These are phyloP conservation scores for Spatholobus suberectus DNA, from an alignment of 306 rosid genomes.

Conservation along the genomic window DNA sequence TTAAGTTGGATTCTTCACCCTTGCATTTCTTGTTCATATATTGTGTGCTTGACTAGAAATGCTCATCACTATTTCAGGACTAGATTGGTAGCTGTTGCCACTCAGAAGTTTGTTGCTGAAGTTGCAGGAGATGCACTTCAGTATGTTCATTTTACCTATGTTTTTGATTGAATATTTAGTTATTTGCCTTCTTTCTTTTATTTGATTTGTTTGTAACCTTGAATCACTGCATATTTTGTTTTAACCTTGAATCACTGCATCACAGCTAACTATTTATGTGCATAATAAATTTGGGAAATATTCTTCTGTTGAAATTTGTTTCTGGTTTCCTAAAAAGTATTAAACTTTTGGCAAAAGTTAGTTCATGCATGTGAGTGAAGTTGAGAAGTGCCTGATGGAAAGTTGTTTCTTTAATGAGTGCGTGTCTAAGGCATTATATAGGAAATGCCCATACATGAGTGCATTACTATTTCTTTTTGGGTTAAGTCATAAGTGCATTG, in stretches of 20 bases:
- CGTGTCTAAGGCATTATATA: neutral
- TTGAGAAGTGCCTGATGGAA: neutral
- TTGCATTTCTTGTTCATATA: neutral
- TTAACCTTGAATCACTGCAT: conserved; percentile 4
- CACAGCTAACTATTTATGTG: neutral
- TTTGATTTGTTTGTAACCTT: neutral
- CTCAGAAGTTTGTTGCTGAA: conserved; percentile 89
- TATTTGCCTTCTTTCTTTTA: neutral
- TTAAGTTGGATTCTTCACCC: neutral
- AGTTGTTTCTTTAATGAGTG: neutral
- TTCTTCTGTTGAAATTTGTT: neutral
- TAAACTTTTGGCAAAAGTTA: neutral
- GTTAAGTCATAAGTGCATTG: neutral
- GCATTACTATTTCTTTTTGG: conserved; percentile 27
- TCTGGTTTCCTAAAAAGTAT: conserved; percentile 1
- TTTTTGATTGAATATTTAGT: neutral
- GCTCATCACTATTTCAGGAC: conserved; percentile 53
- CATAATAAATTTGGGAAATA: neutral
- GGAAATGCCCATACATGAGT: neutral
- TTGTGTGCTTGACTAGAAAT: conserved; percentile 5
- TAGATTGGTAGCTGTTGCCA: conserved; percentile 85
- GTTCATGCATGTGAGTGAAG: neutral
- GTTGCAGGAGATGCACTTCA: conserved; percentile 80
- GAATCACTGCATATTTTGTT: neutral
- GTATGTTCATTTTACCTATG: conserved; percentile 49